These are phyloP conservation scores for Trichoderma simmonsii DNA, from an alignment of 2,329 filamentous ascomycete genomes.

Conservation along the genomic window DNA sequence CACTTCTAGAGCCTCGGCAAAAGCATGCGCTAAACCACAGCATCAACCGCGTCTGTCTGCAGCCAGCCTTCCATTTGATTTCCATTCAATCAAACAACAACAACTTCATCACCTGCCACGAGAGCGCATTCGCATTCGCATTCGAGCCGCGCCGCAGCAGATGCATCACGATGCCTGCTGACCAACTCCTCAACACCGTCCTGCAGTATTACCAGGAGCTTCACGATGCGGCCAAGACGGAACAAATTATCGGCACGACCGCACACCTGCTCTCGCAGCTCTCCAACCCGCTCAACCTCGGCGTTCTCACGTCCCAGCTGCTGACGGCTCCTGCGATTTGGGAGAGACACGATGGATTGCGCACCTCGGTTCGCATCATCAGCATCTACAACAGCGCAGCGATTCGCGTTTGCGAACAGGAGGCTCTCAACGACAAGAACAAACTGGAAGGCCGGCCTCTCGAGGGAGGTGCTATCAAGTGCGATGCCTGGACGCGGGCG, in stretches of 20 bases:
- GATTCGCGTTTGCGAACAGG: constrained; percentile 49
- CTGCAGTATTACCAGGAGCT: constrained; percentile 57
- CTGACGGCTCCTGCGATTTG: constrained; percentile 70
- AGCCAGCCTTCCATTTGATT: neutral
- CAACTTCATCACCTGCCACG: neutral
- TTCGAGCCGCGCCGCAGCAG: constrained; percentile 5
- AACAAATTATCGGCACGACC: constrained; percentile 63
- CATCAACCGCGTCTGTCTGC: constrained; percentile 5
- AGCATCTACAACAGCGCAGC: constrained; percentile 70
- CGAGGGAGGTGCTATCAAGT: constrained; percentile 43
- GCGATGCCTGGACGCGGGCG: constrained; percentile 55
- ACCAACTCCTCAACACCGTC: constrained; percentile 64
- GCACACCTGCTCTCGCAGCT: constrained; percentile 65
- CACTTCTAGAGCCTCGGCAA: constrained; percentile 29
- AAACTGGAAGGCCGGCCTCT: constrained; percentile 23
- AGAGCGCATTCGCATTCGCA: neutral
- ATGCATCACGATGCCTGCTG: constrained; percentile 55
- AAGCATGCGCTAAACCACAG: constrained; percentile 13
- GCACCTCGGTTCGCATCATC: constrained; percentile 62
- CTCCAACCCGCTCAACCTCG: constrained; percentile 71
- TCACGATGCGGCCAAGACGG: constrained; percentile 48
- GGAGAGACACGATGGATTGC: constrained; percentile 57
- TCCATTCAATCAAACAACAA: neutral
- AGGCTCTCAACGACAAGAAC: constrained; percentile 37
- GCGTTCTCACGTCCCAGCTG: constrained; percentile 68